Conservation (phyloP, 2,329 filamentous ascomycete genomes). For the Xylariomycetidae sp. region DNA sequence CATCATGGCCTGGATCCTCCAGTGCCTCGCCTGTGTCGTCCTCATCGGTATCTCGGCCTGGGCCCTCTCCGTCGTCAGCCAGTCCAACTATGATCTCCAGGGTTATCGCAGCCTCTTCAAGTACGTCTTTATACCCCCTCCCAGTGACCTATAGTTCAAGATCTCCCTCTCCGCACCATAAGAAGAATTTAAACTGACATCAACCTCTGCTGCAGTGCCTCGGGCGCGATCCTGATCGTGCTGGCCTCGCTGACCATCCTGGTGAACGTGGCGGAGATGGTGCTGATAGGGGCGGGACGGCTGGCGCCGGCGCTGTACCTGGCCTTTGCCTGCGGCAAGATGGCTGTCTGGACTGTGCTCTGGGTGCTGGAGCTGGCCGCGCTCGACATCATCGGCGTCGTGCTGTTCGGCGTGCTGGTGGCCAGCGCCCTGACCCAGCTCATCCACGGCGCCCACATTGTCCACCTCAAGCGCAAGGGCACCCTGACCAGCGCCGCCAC, state of each 20-base stretch:
- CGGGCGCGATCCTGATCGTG: constrained; percentile 16
- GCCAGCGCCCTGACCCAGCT: constrained; percentile 16
- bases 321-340: constrained; percentile 17
- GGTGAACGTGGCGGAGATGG: constrained; percentile 19
- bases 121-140: constrained; percentile 1
- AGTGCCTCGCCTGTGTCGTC: constrained; percentile 17
- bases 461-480: constrained; percentile 19
- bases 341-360: constrained; percentile 14
- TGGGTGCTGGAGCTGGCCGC: constrained; percentile 12
- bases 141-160: no score
- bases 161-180: no score
- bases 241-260: constrained; percentile 14
- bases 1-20: constrained; percentile 20
- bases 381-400: constrained; percentile 3
- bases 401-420: background rate
- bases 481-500: constrained; percentile 12
- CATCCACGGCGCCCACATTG: constrained; percentile 16
- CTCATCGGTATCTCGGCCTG: constrained; percentile 12
- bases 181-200: constrained; percentile 1
- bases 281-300: constrained; percentile 14
- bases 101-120: background rate
- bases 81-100: background rate
- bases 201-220: constrained; percentile 7
- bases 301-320: constrained; percentile 20
- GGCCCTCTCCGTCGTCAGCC: constrained; percentile 6